Evolutionary conservation across 148 eudicot species (phyloP).

Genomic region (Heliamphora exappendiculata): DNA sequence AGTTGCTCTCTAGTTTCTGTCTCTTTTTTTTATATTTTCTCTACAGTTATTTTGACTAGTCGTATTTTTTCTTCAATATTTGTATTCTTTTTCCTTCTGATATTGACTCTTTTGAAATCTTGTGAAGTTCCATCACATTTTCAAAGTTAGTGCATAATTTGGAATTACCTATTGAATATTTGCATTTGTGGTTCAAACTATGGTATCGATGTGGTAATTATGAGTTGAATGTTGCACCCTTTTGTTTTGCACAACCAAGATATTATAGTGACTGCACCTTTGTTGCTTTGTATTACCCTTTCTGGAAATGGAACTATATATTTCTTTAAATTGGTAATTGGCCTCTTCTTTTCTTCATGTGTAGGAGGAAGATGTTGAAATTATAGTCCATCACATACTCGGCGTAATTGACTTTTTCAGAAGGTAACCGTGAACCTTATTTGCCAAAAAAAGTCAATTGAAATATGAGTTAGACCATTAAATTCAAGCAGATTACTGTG

Average conservation of each 20-base stretch:
- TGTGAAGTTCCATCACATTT: not conserved
- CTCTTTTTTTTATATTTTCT: no score
- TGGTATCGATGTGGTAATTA: not conserved
- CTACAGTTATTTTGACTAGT: no score
- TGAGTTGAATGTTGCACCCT: not conserved
- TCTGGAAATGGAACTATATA: not conserved
- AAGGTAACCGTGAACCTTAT: slow-evolving; percentile 35
- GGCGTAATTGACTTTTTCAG: slow-evolving; percentile 68
- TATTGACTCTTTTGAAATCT: not conserved
- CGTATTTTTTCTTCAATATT: no score
- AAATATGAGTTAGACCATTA: not conserved
- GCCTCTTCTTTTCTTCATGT: slow-evolving; percentile 6
- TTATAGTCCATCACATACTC: slow-evolving; percentile 67
- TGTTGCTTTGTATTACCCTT: not conserved
- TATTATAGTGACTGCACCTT: not conserved
- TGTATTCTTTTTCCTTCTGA: not conserved
- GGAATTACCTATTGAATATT: not conserved
- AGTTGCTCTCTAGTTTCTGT: no score
- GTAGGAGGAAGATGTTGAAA: slow-evolving; percentile 86
- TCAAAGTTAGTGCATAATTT: not conserved
- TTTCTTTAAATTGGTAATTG: not conserved
- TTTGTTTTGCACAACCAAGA: not conserved
- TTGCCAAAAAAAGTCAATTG: not conserved
- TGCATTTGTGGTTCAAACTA: not conserved
- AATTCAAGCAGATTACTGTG: not conserved